phyloP scores from a whole-genome alignment of 1,284 basidiomycete species.

The Takashimella koratensis region DNA sequence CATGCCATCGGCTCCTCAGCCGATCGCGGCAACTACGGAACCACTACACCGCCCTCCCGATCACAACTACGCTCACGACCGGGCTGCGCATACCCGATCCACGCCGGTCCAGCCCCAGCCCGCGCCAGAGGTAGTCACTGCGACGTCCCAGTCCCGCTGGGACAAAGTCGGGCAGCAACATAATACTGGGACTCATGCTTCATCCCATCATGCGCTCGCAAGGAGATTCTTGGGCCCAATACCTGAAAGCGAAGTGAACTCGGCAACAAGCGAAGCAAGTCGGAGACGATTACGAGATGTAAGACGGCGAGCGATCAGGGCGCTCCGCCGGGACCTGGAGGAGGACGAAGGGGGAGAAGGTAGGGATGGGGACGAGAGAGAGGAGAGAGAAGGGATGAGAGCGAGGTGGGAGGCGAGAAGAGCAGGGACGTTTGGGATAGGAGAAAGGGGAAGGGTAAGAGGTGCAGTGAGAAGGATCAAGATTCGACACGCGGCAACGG shows the following conservation, averaged over 20 bases:
- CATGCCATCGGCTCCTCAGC: neutral
- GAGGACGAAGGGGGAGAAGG: neutral
- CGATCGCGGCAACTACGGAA: neutral
- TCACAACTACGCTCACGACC: neutral
- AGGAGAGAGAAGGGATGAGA: neutral
- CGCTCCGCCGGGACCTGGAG: neutral
- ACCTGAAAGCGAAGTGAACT: constrained; percentile 29
- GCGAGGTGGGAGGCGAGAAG: neutral
- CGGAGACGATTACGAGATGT: constrained; percentile 17
- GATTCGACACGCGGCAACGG: constrained; percentile 10
- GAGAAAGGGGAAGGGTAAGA: constrained; percentile 1
- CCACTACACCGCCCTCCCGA: neutral
- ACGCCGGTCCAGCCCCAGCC: constrained; percentile 13
- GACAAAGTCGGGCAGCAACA: no score
- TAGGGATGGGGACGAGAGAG: neutral
- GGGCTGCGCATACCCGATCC: neutral
- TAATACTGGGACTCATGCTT: no score
- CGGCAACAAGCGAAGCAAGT: constrained; percentile 18
- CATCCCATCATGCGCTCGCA: constrained; percentile 23
- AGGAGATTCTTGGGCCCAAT: constrained; percentile 43
- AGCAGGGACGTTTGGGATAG: constrained; percentile 2
- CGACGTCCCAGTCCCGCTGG: constrained; percentile 27
- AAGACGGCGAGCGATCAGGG: constrained; percentile 11
- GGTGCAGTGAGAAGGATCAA: constrained; percentile 10
- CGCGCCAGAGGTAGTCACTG: constrained; percentile 26